Conservation (phyloP, 352 stramenopile genomes). For the Thalassiosira livingstoniorum region DNA sequence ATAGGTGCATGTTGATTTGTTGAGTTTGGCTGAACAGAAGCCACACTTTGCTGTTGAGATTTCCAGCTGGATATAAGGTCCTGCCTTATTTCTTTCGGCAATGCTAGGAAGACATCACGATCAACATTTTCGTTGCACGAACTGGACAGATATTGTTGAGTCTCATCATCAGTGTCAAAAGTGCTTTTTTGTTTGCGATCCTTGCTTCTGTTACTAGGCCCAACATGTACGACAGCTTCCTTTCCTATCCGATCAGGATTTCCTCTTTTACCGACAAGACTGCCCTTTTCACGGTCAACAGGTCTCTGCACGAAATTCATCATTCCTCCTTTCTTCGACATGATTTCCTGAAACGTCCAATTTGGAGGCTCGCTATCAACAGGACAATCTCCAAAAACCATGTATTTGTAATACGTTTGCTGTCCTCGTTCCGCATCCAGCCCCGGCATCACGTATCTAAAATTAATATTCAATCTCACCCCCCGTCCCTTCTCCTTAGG, state of each 20-base stretch:
- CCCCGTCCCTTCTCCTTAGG: slow-evolving; percentile 42
- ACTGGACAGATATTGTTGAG: slow-evolving; percentile 13
- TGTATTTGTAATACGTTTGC: slow-evolving; percentile 55
- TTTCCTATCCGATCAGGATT: not conserved
- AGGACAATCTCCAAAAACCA: slow-evolving; percentile 45
- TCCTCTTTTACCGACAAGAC: not conserved
- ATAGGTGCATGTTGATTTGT: not conserved
- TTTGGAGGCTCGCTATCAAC: slow-evolving; percentile 4
- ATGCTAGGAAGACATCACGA: slow-evolving; percentile 3
- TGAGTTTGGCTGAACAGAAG: not conserved
- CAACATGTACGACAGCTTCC: not conserved
- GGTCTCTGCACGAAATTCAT: slow-evolving; percentile 34
- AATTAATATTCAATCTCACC: slow-evolving; percentile 49
- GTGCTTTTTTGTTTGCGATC: not conserved
- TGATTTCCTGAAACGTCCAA: slow-evolving; percentile 30
- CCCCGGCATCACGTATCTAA: slow-evolving; percentile 42
- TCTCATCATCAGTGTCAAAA: not conserved
- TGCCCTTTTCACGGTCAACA: not conserved
- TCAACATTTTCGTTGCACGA: slow-evolving; percentile 22
- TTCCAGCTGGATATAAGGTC: slow-evolving; percentile 27
- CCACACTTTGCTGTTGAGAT: slow-evolving; percentile 12
- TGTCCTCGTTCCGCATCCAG: slow-evolving; percentile 37
- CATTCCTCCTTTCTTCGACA: slow-evolving; percentile 30
- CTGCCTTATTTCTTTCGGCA: slow-evolving; percentile 26
- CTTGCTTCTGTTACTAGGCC: not conserved